Evolutionary conservation across 345 rosid species (phyloP).

Genomic region (Eucalyptus urophylla): DNA sequence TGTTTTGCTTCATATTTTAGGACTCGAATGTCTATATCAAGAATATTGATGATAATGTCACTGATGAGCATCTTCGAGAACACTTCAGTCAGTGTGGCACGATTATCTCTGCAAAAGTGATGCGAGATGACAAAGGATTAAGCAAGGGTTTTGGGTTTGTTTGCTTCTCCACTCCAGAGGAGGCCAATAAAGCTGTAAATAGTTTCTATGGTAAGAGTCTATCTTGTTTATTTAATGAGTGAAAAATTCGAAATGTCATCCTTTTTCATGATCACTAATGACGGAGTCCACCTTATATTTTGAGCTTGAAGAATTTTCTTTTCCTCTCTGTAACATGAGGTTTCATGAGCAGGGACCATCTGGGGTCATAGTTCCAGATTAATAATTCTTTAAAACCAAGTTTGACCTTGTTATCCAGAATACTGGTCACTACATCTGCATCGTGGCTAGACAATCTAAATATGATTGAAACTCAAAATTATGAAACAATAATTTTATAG

Average conservation of each 20-base stretch:
- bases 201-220: constrained; percentile 36
- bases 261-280: not conserved
- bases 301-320: not conserved
- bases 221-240: not conserved
- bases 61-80: constrained; percentile 54
- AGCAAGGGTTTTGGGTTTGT: constrained; percentile 77
- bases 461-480: not conserved
- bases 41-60: constrained; percentile 44
- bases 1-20: constrained; percentile 8
- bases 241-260: not conserved
- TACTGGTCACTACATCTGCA: not conserved
- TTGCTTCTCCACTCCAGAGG: constrained; percentile 57
- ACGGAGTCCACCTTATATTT: not conserved
- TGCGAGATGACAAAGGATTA: constrained; percentile 59
- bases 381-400: not conserved
- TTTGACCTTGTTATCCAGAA: not conserved
- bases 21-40: constrained; percentile 64
- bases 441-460: not conserved
- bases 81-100: constrained; percentile 59
- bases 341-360: not conserved
- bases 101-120: constrained; percentile 47
- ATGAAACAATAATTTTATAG: not conserved
- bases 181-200: constrained; percentile 47
- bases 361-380: not conserved
- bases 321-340: not conserved